Conservation (phyloP, 2,329 filamentous ascomycete species). For the Neonectria coccinea region DNA sequence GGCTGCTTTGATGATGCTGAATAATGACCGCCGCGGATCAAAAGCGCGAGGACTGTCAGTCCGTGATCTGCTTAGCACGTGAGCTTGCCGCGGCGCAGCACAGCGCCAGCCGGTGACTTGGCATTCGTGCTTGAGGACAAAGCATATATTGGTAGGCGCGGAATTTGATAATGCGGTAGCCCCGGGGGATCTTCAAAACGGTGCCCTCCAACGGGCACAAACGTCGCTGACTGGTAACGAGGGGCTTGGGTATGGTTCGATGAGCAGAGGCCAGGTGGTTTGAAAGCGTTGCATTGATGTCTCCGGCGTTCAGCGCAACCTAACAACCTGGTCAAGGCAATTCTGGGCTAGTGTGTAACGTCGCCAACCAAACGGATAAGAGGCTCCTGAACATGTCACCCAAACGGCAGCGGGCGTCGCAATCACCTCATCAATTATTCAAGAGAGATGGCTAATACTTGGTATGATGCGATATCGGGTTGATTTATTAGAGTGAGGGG, state of each 20-base stretch:
- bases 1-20: conserved; percentile 88
- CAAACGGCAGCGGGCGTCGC: neutral
- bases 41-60: conserved; percentile 65
- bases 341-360: conserved; percentile 8
- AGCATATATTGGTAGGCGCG: conserved; percentile 14
- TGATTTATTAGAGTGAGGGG: conserved; percentile 21
- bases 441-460: conserved; percentile 11
- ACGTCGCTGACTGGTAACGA: neutral
- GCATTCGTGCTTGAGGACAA: neutral
- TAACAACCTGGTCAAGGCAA: neutral
- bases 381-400: neutral
- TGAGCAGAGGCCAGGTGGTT: conserved; percentile 17
- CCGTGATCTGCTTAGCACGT: conserved; percentile 65
- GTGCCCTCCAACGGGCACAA: conserved; percentile 9
- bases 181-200: conserved; percentile 22
- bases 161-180: conserved; percentile 18
- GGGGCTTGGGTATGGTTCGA: conserved; percentile 20
- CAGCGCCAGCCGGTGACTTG: conserved; percentile 1
- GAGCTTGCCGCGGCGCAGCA: conserved; percentile 38
- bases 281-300: conserved; percentile 27
- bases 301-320: conserved; percentile 11
- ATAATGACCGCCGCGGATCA: conserved; percentile 75
- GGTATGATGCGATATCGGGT: conserved; percentile 12
- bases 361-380: conserved; percentile 4
- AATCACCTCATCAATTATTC: conserved; percentile 10